Base-by-base conservation (phyloP, 2,329 filamentous ascomycete species). In the Aspergillus sp. region DNA sequence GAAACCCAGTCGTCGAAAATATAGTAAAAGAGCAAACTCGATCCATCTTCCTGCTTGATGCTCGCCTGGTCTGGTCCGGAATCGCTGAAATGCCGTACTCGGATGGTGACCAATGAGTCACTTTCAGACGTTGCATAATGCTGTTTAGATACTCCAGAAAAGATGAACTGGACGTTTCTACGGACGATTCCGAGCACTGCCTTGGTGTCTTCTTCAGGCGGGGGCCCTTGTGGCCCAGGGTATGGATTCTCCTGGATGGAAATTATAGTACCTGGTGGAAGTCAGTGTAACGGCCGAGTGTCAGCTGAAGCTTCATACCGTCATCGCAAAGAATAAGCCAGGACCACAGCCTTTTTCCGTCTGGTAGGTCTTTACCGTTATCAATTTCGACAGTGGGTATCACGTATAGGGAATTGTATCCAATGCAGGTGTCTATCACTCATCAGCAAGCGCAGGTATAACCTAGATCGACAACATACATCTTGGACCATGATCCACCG, bases 271-370 rank as follows among this genome's bases (percentile, higher is more conserved):
- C 79, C 81, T 79, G 41, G 5, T 6, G 31, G 40, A 36, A 30
- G 42, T 52, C 9, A 57, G 45, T n/a, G 35, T 29, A 28, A 10
- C 5, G 9, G 4, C 36, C 40, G 9, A 5, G 19, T 5, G 9
- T 27, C 13, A 39, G 12, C 13, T 19, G 10, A 12, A 12, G 10
- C 27, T 13, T 54, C 70, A 6, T 69, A 77, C 77, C 73, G 56
- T 88, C 83, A 51, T 82, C 73, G 50, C 81, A 86, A 7, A 88
- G 63, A 4, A 86, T 67, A 5, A 88, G 71, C 86, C 85, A 90
- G 13, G 82, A 83, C 83, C 84, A 90, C 6, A 83, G 64, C 26
- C 81, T 65, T 48, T 70, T 75, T 27, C 75, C 76, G 38, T 73
- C 65, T 5, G 75, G 76, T 7, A 72, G 47, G 30, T 56, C 59